Conservation (phyloP, 2,329 filamentous ascomycete genomes). For the Tricladium varicosporioides region DNA sequence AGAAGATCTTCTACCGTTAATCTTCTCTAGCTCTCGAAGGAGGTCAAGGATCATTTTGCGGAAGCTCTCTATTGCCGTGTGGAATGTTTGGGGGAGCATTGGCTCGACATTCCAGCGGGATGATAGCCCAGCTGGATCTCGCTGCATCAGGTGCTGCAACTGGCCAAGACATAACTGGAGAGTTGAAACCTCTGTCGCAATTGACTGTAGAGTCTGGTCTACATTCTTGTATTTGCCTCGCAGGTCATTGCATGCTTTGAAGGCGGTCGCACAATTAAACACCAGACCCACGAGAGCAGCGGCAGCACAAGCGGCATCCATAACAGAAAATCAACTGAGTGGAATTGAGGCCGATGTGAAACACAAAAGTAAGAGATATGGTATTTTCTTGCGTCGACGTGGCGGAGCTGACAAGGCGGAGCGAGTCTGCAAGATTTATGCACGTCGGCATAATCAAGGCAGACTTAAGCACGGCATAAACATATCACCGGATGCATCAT, state of each 20-base stretch:
- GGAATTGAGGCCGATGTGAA: too few relatives aligned
- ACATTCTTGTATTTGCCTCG: conserved; percentile 10
- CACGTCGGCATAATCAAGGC: too few relatives aligned
- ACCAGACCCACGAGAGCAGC: conserved; percentile 11
- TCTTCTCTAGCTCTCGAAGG: conserved; percentile 6
- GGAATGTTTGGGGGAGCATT: conserved; percentile 8
- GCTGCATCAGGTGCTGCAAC: conserved; percentile 14
- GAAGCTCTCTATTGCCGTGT: conserved; percentile 5
- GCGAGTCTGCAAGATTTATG: too few relatives aligned
- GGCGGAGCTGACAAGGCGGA: too few relatives aligned
- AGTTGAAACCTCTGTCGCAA: conserved; percentile 10
- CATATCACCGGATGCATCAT: too few relatives aligned
- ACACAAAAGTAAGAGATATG: too few relatives aligned
- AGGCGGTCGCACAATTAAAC: conserved; percentile 13
- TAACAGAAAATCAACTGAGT: not conserved
- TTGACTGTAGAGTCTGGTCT: conserved; percentile 5
- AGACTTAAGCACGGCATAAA: too few relatives aligned
- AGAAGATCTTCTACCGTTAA: not conserved
- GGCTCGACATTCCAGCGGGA: conserved; percentile 14
- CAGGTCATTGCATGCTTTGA: conserved; percentile 15
- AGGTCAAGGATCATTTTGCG: conserved; percentile 1
- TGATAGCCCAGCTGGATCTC: conserved; percentile 12
- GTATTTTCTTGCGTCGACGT: too few relatives aligned
- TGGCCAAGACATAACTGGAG: conserved; percentile 10
- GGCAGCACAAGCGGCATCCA: conserved; percentile 15